Base-by-base conservation (phyloP, 768 basidiomycete genomes). In the Mycena crocata region DNA sequence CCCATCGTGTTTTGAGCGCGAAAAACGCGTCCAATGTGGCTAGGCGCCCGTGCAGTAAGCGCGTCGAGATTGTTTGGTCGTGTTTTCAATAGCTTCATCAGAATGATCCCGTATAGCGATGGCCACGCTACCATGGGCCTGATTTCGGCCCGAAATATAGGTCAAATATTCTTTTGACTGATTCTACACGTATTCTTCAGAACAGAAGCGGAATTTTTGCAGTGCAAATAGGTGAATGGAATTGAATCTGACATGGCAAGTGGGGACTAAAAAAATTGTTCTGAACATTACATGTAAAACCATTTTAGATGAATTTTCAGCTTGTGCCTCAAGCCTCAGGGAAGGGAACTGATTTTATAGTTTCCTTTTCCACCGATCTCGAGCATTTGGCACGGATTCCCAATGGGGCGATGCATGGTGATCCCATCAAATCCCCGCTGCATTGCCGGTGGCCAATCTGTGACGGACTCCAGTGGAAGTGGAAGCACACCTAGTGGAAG, bases 321-420 rank as follows among this genome's bases (percentile, higher is more conserved):
- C 17, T 9, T n/a, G 21, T 32, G 2, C 12, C 8, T 2, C 8
- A 13, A 5, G 19, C 28, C 1, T 8, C 15, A 32, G 17, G 3
- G 3, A 2, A 32, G 1, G 7, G 3, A 2, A 21, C n/a, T 50
- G 17, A 50, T 5, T 50, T 32, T 50, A 32, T 50, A 50, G 30
- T n/a, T 19, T 10, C 19, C 34, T 13, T 21, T 1, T 13, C 31
- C 30, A 28, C n/a, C 9, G 31, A 12, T 21, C 3, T 19, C 7
- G 49, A n/a, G 30, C 3, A n/a, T 31, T 44, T 57, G 56, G 56
- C 56, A 31, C 42, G 7, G 44, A 2, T 32, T 57, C 56, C 56
- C 10, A 23, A 57, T 57, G 21, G n/a, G 56, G 56, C 32, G 30
- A 15, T 26, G 55, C 55, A 57, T 31, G 42, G 44, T 57, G 42